phyloP scores from a whole-genome alignment of 768 basidiomycete genomes.

The Albatrellus ellisii region DNA sequence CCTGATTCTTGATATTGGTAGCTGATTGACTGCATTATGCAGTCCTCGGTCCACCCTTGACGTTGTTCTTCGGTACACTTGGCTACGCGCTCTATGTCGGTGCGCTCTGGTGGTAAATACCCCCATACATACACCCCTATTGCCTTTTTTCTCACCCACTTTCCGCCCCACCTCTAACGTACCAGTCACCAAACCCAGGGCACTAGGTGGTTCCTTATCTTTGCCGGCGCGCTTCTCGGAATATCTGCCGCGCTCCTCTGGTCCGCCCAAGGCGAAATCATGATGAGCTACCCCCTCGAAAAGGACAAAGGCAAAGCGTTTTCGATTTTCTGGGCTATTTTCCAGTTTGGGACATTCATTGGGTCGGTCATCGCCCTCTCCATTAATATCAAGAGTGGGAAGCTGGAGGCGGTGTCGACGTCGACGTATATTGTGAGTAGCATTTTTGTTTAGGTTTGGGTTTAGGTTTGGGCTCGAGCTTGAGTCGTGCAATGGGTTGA shows the following conservation, averaged over 20 bases:
- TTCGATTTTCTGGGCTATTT: slow-evolving; percentile 39
- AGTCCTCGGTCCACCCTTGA: slow-evolving; percentile 36
- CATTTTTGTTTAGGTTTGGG: no score
- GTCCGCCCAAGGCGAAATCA: slow-evolving; percentile 38
- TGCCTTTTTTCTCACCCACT: not conserved
- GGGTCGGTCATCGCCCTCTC: slow-evolving; percentile 31
- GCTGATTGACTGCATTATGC: not conserved
- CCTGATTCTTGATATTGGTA: not conserved
- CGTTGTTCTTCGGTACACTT: slow-evolving; percentile 35
- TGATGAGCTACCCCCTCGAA: slow-evolving; percentile 45
- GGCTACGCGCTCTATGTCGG: slow-evolving; percentile 41
- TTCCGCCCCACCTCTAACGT: not conserved
- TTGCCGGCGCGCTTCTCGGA: slow-evolving; percentile 37
- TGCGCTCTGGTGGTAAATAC: slow-evolving; percentile 28
- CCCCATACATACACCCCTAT: no score
- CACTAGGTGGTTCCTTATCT: slow-evolving; percentile 31
- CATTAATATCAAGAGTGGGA: slow-evolving; percentile 24
- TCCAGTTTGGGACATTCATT: slow-evolving; percentile 31
- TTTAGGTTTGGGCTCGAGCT: no score
- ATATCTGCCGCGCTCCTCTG: slow-evolving; percentile 37
- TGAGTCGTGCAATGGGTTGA: no score
- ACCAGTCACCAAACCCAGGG: slow-evolving; percentile 14
- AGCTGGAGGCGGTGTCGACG: slow-evolving; percentile 23
- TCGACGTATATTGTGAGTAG: slow-evolving; percentile 27
- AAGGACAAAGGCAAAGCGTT: slow-evolving; percentile 42